Conservation (phyloP, 345 rosid species). For the Brassica rapa region DNA sequence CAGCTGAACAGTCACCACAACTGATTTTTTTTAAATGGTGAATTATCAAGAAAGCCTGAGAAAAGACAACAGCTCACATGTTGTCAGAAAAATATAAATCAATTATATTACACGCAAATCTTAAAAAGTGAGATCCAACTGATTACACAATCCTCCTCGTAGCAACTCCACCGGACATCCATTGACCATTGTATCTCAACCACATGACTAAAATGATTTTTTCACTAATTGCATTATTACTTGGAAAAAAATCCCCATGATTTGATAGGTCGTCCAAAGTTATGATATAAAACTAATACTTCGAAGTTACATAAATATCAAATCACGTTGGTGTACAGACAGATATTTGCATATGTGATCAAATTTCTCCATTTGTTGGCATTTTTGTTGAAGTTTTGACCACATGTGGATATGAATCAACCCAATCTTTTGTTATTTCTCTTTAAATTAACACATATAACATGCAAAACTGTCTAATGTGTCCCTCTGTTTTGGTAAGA, state of each 20-base stretch:
- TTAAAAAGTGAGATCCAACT: slow-evolving; percentile 25
- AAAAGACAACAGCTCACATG: slow-evolving; percentile 3
- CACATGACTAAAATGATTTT: background rate
- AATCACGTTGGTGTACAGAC: background rate
- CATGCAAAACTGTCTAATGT: slow-evolving; percentile 16
- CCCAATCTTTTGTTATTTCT: background rate
- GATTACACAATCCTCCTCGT: slow-evolving; percentile 28
- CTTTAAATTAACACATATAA: slow-evolving; percentile 6
- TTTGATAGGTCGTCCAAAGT: background rate
- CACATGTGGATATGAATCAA: slow-evolving; percentile 27
- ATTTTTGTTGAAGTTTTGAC: background rate
- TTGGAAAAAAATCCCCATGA: background rate
- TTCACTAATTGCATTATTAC: background rate
- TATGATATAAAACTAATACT: background rate
- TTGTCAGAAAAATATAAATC: background rate
- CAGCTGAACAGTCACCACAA: slow-evolving; percentile 16
- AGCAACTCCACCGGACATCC: slow-evolving; percentile 24
- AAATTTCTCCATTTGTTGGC: slow-evolving; percentile 16
- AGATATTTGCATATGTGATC: background rate
- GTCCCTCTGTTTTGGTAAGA: background rate
- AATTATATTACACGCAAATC: background rate
- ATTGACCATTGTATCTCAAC: slow-evolving; percentile 10
- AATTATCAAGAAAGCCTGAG: background rate
- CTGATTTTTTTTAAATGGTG: background rate
- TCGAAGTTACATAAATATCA: background rate